These are phyloP conservation scores for Torulaspora microellipsoides DNA, from an alignment of 805 yeast genomes.

Conservation along the genomic window DNA sequence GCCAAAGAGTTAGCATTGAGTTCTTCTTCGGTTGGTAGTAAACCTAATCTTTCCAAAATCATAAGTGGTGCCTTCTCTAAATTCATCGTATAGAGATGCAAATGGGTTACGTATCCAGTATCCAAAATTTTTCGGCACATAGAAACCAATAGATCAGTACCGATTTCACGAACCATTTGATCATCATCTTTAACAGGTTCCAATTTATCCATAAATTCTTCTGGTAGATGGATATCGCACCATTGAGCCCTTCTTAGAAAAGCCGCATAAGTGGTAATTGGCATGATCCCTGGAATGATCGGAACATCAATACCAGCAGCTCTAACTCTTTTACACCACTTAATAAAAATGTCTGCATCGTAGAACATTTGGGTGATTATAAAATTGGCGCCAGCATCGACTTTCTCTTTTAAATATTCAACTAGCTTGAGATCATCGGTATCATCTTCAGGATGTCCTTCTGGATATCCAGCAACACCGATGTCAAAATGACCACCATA, in stretches of 20 bases:
- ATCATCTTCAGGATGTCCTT: slow-evolving; percentile 89
- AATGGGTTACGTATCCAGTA: slow-evolving; percentile 71
- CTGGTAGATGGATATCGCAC: slow-evolving; percentile 83
- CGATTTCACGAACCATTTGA: slow-evolving; percentile 76
- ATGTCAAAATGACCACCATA: slow-evolving; percentile 90
- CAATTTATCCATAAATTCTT: slow-evolving; percentile 59
- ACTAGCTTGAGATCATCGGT: slow-evolving; percentile 47
- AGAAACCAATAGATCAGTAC: slow-evolving; percentile 74
- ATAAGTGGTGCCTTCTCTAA: slow-evolving; percentile 85
- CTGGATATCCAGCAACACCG: slow-evolving; percentile 97
- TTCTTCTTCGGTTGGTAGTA: slow-evolving; percentile 41
- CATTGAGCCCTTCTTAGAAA: slow-evolving; percentile 91
- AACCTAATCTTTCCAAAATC: slow-evolving; percentile 71
- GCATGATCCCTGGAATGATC: slow-evolving; percentile 97
- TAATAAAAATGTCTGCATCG: slow-evolving; percentile 78
- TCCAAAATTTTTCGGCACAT: slow-evolving; percentile 74
- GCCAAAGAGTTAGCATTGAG: slow-evolving; percentile 30
- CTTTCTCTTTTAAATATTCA: slow-evolving; percentile 71
- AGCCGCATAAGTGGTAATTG: slow-evolving; percentile 90
- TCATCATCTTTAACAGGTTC: slow-evolving; percentile 90
- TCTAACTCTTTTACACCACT: slow-evolving; percentile 73
- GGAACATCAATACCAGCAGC: slow-evolving; percentile 75
- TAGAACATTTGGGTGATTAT: slow-evolving; percentile 97
- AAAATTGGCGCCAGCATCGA: slow-evolving; percentile 92
- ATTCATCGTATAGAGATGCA: slow-evolving; percentile 97